A percentile compares a stretch with the other conserved stretches of the same genome.
Evolutionary conservation across 345 rosid species (phyloP).

Genomic region (Eucalyptus fibrosa): DNA sequence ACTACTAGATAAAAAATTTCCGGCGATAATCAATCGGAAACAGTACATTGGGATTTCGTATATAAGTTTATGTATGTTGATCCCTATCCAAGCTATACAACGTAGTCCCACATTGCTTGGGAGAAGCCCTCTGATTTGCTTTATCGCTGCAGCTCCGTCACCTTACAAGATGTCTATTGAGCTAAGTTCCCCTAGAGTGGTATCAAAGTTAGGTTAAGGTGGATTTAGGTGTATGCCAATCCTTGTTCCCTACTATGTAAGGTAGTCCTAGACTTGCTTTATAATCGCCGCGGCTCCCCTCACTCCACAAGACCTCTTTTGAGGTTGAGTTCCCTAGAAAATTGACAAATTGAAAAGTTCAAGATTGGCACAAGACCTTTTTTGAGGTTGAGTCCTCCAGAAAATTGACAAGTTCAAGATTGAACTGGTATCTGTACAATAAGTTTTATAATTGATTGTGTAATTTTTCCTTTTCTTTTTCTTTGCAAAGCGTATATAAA

Average conservation of each 20-base stretch:
- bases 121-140: too few relatives aligned
- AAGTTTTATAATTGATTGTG: background rate
- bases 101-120: too few relatives aligned
- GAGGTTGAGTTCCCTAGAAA: too few relatives aligned
- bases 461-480: background rate
- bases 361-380: too few relatives aligned
- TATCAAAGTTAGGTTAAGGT: too few relatives aligned
- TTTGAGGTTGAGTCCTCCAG: too few relatives aligned
- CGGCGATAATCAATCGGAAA: rapidly evolving
- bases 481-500: background rate
- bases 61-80: background rate
- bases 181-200: too few relatives aligned
- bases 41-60: background rate
- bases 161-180: too few relatives aligned
- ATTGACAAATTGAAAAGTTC: background rate
- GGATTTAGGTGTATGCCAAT: rapidly evolving
- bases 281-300: rapidly evolving
- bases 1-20: background rate
- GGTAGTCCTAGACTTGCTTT: too few relatives aligned
- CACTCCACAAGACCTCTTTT: too few relatives aligned
- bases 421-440: rapidly evolving
- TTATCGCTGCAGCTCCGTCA: rapidly evolving
- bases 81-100: too few relatives aligned
- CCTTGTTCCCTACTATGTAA: too few relatives aligned
- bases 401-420: background rate